Percentiles rank a stretch among this genome's conserved stretches.
phyloP scores from a whole-genome alignment of 352 stramenopile species.

The Globisporangium recalcitrans region DNA sequence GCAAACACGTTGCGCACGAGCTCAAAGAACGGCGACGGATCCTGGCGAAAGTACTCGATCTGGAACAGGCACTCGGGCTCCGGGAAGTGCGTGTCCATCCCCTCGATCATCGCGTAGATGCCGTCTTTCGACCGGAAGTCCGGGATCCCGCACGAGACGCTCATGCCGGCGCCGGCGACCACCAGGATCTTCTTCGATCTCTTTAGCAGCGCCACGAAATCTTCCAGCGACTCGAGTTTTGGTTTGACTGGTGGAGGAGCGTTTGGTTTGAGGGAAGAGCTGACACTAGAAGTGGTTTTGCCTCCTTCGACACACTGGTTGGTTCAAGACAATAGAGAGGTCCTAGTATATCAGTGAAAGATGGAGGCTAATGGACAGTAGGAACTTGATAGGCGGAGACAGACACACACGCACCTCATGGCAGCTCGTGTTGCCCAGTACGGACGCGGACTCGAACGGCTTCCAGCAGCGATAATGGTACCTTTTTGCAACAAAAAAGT shows the following conservation, averaged over 20 bases:
- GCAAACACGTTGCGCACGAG: slow-evolving; percentile 86
- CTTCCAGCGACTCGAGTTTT: slow-evolving; percentile 38
- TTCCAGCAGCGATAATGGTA: slow-evolving; percentile 50
- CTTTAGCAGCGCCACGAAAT: slow-evolving; percentile 71
- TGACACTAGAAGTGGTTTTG: background rate
- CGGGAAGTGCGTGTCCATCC: slow-evolving; percentile 86
- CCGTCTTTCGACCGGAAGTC: slow-evolving; percentile 95
- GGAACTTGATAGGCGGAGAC: background rate
- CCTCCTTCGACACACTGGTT: slow-evolving; percentile 48
- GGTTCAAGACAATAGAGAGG: background rate
- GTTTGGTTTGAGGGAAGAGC: background rate
- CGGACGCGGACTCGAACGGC: slow-evolving; percentile 47
- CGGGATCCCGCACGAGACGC: slow-evolving; percentile 96
- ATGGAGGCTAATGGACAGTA: background rate
- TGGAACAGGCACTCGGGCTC: slow-evolving; percentile 98
- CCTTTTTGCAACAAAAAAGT: slow-evolving; percentile 19
- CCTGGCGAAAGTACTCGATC: slow-evolving; percentile 94
- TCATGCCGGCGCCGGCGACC: slow-evolving; percentile 91
- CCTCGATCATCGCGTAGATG: slow-evolving; percentile 78
- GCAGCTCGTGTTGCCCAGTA: slow-evolving; percentile 73
- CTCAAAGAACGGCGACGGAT: slow-evolving; percentile 96
- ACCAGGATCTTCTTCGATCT: slow-evolving; percentile 87
- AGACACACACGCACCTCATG: slow-evolving; percentile 33
- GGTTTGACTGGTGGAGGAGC: slow-evolving; percentile 9
- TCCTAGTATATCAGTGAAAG: background rate